Evolutionary conservation across 2,329 filamentous ascomycete species (phyloP), one percentile per base, ranked within the genome.

Genomic region (Incumbomyces delicatus): DNA sequence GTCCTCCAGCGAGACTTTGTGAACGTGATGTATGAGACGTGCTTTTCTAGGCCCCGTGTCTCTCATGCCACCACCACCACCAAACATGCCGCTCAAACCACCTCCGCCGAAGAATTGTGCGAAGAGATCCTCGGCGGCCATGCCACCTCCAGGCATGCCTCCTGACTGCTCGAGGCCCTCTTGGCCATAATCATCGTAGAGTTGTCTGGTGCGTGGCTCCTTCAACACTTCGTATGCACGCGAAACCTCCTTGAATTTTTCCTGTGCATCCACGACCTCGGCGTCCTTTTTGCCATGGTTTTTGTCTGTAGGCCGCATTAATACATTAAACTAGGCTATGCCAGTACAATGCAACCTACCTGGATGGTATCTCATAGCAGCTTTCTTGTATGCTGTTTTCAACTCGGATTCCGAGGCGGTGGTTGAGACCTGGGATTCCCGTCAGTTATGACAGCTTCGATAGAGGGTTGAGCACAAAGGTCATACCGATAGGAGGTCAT

Each of bases 111-210:
- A 96, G 81, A 96, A 96, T 71, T 95, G 88, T 37, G 89, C 87
- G 64, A 96, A 95, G 53, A 96, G 76, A 58, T 96, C 90, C 68
- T 96, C 92, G 17, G 90, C 90, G 57, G 86, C 87, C 87, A 95
- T 95, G 63, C 88, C 88, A 52, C 77, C 83, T 63, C 88, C 88
- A 51, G 77, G 83, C 50, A 78, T 85, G 46, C 75, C 85, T 60
- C 86, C 89, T 57, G 89, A 89, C 65, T 76, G 71, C 64, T 96
- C 90, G 42, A 98, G 79, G 53, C 92, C 92, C 60, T 94, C 88
- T 72, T 98, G 89, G 57, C 92, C 92, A 82, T 94, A 95, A 69
- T 95, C 87, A 63, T 98, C 92, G 68, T 98, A 98, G 52, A 96
- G 65, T 59, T 80, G 70, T 63, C 92, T 87, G 77, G 95, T 95